Evolutionary conservation across 208 protist genomes (phyloP).

Genomic region (Trypanosoma scelopori): DNA sequence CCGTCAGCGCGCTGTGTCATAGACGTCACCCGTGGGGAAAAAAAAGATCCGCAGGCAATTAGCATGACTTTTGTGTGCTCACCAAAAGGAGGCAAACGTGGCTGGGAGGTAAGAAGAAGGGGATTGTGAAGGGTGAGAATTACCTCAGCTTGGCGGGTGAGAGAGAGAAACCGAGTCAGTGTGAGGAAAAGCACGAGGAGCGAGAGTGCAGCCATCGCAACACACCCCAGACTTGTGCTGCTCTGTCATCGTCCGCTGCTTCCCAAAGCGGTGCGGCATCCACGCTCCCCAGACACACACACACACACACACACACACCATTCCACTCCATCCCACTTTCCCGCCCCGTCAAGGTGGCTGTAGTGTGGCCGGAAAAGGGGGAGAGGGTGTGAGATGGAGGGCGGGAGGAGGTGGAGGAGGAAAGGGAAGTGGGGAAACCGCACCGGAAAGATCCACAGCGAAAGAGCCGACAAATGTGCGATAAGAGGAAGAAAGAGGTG

Average conservation of each 20-base stretch:
- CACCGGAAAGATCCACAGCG: not conserved
- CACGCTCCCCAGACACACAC: not conserved
- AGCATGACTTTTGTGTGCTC: not conserved
- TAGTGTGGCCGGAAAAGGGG: slow-evolving; percentile 27
- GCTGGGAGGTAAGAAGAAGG: not conserved
- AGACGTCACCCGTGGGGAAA: too few relatives aligned
- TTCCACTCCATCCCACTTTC: too few relatives aligned
- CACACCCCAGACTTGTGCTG: not conserved
- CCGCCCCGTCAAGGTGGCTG: slow-evolving; percentile 22
- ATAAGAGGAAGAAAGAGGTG: not conserved
- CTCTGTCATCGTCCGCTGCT: slow-evolving; percentile 19
- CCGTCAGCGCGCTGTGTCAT: too few relatives aligned
- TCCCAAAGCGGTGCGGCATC: not conserved
- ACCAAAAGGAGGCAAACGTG: not conserved
- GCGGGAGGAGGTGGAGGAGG: not conserved
- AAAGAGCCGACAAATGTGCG: slow-evolving; percentile 14
- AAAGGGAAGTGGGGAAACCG: not conserved
- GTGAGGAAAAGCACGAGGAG: not conserved
- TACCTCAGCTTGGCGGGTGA: slow-evolving; percentile 7
- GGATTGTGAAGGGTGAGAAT: not conserved
- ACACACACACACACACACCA: not conserved
- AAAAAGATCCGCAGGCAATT: not conserved
- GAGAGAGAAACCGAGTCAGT: not conserved
- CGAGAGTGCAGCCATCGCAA: not conserved
- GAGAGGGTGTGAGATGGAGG: too few relatives aligned